These are phyloP conservation scores for Naganishia cerealis DNA, from an alignment of 1,284 basidiomycete genomes.

Conservation along the genomic window DNA sequence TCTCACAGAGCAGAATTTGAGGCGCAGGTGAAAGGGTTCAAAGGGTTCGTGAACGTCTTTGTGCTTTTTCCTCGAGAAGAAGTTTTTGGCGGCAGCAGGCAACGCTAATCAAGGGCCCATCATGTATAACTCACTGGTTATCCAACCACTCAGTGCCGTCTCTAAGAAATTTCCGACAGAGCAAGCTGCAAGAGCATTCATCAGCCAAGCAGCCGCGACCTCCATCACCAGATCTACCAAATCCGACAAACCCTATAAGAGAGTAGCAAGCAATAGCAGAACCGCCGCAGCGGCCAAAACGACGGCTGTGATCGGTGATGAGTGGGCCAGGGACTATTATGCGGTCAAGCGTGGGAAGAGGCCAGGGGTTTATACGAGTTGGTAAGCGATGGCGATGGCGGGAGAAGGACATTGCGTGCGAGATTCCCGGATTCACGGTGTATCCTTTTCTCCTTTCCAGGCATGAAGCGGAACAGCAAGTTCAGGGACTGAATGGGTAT, in stretches of 20 bases:
- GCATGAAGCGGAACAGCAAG: slow-evolving; percentile 47
- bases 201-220: slow-evolving; percentile 27
- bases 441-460: background rate
- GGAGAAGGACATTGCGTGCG: background rate
- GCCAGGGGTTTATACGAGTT: slow-evolving; percentile 49
- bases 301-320: background rate
- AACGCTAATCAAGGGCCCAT: background rate
- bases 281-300: background rate
- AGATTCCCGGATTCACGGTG: background rate
- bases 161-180: slow-evolving; percentile 50
- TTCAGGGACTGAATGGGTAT: slow-evolving; percentile 46
- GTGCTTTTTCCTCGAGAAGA: background rate
- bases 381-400: slow-evolving; percentile 35
- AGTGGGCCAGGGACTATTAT: slow-evolving; percentile 40
- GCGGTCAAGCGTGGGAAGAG: slow-evolving; percentile 45
- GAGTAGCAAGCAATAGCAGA: slow-evolving; percentile 1
- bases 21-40: slow-evolving; percentile 48
- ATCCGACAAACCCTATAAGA: slow-evolving; percentile 12
- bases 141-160: slow-evolving; percentile 38
- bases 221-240: background rate
- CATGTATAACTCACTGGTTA: no score
- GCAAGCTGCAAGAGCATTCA: slow-evolving; percentile 41
- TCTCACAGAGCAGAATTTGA: slow-evolving; percentile 41
- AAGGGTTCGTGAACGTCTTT: slow-evolving; percentile 40
- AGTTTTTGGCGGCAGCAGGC: no score